These are phyloP conservation scores for Lineolata rhizophorae DNA, from an alignment of 495 filamentous ascomycete species.

Conservation along the genomic window DNA sequence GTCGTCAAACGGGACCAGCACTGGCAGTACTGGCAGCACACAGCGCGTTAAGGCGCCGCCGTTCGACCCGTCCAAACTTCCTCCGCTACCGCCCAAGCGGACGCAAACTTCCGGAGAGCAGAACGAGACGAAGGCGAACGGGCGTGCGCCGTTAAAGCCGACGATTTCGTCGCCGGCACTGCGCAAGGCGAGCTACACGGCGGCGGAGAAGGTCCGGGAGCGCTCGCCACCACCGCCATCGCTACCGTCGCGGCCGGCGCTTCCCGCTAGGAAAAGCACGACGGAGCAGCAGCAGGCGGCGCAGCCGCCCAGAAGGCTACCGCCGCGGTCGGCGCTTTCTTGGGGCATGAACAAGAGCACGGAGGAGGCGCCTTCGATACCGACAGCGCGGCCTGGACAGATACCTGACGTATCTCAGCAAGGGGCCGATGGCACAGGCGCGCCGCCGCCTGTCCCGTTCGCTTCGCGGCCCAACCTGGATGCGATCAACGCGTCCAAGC, in stretches of 20 bases:
- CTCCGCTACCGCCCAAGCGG: constrained; percentile 16
- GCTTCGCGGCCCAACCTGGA: constrained; percentile 35
- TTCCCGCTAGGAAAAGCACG: constrained; percentile 4
- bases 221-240: constrained; percentile 1
- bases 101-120: constrained; percentile 9
- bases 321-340: constrained; percentile 14
- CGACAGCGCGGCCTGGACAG: constrained; percentile 1
- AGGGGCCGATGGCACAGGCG: constrained; percentile 5
- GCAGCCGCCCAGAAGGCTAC: background rate
- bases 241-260: constrained; percentile 8
- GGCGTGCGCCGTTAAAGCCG: constrained; percentile 6
- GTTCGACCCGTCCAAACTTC: constrained; percentile 17
- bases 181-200: background rate
- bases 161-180: background rate
- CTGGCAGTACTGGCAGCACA: background rate
- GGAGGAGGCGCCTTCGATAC: constrained; percentile 14
- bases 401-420: too few relatives aligned
- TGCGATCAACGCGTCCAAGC: constrained; percentile 31
- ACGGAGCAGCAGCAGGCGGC: constrained; percentile 1
- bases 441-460: constrained; percentile 32
- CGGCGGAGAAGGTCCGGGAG: background rate
- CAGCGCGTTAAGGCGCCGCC: constrained; percentile 13
- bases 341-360: constrained; percentile 19
- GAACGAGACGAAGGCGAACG: constrained; percentile 6
- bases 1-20: background rate